Base-by-base conservation (phyloP, 2,329 filamentous ascomycete species). In the Trichoderma oligosporum region DNA sequence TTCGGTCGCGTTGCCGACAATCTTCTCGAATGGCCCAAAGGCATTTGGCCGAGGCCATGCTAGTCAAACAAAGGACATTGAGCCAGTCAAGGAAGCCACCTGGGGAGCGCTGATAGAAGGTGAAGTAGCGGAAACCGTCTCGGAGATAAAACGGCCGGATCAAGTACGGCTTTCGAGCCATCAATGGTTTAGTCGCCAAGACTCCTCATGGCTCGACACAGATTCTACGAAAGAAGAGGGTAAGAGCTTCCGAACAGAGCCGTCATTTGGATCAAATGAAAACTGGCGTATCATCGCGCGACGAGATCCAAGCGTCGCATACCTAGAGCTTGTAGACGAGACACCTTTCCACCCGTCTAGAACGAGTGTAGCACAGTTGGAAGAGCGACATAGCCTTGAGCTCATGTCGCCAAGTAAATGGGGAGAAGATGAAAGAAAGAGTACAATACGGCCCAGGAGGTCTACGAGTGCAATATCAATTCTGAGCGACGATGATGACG, bases 291-390 rank as follows among this genome's bases (percentile, higher is more conserved):
- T 69, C 7, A 63, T 70, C n/a, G 60, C 60, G 18, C 61, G 57
- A 18, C 67, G 65, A 24, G 67, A 67, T 5, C 64, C 67, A 8
- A 71, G 66, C 22, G 62, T 67, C 8, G 67, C 68, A 5, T 73
- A 74, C 60, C 65, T 67, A 35, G 68, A 71, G 14, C 64, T 73
- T 4, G 68, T 70, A 11, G 66, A 70, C 33, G 67, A 65, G 18
- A 67, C 68, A 7, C 71, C 72, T 0, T 73, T 74, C 49, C 73
- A 69, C 73, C 79, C 60, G 68, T 69, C 41, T 65, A 74, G 42
- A 65, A 66, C 64, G 18, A 61, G 62, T 58, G 62, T 64, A 56
- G 52, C 46, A 25, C 25, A 60, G 33, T 31, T 33, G 2, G 58
- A 61, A 49, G 38, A 55, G n/a, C 20, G 42, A 18, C 52, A 11